These are phyloP conservation scores for Neurospora intermedia DNA, from an alignment of 495 filamentous ascomycete genomes.

Conservation along the genomic window DNA sequence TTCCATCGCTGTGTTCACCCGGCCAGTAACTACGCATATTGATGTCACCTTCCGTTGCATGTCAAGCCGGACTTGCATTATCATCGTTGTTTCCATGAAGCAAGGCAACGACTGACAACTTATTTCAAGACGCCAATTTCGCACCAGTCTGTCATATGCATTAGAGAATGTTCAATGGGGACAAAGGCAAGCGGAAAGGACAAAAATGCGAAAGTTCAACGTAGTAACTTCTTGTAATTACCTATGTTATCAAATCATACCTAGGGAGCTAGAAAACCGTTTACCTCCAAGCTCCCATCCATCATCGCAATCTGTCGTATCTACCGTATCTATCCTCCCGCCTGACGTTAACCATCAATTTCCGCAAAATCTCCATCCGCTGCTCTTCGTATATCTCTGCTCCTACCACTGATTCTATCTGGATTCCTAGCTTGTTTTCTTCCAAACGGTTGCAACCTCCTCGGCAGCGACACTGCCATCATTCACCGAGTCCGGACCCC, in stretches of 20 bases:
- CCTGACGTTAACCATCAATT: neutral
- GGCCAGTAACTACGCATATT: neutral
- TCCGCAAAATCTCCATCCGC: neutral
- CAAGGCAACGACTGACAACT: neutral
- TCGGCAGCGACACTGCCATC: neutral
- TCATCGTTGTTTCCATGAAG: neutral
- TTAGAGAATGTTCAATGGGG: neutral
- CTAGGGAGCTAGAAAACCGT: neutral
- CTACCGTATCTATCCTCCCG: neutral
- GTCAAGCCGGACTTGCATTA: neutral
- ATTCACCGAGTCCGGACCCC: neutral
- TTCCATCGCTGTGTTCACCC: neutral
- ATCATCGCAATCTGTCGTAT: neutral
- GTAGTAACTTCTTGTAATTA: neutral
- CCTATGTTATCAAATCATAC: neutral
- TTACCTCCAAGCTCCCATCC: neutral
- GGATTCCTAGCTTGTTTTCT: neutral
- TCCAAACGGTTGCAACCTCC: neutral
- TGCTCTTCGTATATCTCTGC: neutral
- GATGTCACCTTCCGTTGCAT: neutral
- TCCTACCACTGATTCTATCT: neutral
- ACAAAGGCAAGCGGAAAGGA: neutral
- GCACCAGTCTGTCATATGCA: neutral
- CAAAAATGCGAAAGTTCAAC: neutral
- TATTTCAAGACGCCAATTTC: neutral